Evolutionary conservation across 768 basidiomycete species (phyloP).

Genomic region (Lactarius vividus): DNA sequence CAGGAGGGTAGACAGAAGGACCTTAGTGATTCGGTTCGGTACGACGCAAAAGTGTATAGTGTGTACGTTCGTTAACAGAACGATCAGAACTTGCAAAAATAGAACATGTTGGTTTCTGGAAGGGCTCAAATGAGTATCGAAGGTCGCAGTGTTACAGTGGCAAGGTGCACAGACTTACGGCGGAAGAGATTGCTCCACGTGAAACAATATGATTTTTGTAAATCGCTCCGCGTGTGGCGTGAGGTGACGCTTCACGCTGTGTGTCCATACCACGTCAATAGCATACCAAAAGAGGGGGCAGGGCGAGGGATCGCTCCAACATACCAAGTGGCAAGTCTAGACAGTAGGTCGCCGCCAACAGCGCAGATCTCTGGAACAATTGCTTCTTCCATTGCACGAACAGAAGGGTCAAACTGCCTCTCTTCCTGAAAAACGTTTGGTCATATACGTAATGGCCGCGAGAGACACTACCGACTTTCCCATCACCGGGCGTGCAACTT

Average conservation of each 20-base stretch:
- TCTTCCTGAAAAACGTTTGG: constrained; percentile 41
- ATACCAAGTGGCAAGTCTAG: constrained; percentile 49
- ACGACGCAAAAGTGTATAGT: constrained; percentile 15
- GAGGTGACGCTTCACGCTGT: constrained; percentile 53
- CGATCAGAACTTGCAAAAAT: constrained; percentile 19
- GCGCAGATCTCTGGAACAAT: constrained; percentile 51
- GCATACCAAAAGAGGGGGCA: not conserved
- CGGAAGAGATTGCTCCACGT: constrained; percentile 55
- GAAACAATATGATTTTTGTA: constrained; percentile 51
- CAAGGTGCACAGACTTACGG: constrained; percentile 40
- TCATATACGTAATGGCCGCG: constrained; percentile 12
- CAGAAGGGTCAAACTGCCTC: constrained; percentile 47
- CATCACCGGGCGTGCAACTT: constrained; percentile 44
- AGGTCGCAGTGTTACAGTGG: not conserved
- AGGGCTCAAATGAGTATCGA: constrained; percentile 1
- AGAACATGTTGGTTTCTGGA: constrained; percentile 22
- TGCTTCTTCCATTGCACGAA: constrained; percentile 54
- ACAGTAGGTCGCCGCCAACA: constrained; percentile 51
- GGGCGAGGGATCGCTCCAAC: constrained; percentile 25
- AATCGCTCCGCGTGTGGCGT: constrained; percentile 55
- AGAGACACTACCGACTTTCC: constrained; percentile 36
- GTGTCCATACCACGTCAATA: not conserved
- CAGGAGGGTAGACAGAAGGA: constrained; percentile 23
- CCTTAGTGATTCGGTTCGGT: constrained; percentile 25
- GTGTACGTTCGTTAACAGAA: constrained; percentile 20